Percentiles rank a stretch among this genome's conserved stretches.
Conservation (phyloP, 1,284 basidiomycete species). For the Moesziomyces sp. region DNA sequence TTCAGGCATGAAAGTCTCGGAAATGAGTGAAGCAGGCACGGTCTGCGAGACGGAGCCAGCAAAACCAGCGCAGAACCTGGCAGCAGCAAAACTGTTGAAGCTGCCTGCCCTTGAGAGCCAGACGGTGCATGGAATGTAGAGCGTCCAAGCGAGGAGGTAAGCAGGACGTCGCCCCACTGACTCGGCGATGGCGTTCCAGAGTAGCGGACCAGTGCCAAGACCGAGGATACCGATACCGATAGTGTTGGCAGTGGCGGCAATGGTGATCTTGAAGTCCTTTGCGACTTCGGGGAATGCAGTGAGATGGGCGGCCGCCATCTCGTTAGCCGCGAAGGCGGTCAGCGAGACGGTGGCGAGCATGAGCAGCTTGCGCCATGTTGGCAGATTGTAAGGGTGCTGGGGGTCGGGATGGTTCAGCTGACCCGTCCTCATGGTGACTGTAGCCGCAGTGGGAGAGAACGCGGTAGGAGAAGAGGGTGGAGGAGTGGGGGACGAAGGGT, state of each 20-base stretch:
- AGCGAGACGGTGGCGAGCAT: slow-evolving; percentile 60
- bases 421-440: slow-evolving; percentile 23
- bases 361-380: slow-evolving; percentile 58
- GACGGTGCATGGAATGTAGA: slow-evolving; percentile 66
- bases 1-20: slow-evolving; percentile 54
- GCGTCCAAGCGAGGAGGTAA: slow-evolving; percentile 65
- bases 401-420: slow-evolving; percentile 43
- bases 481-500: not conserved
- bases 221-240: slow-evolving; percentile 68
- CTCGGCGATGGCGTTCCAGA: slow-evolving; percentile 56
- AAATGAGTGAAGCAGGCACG: slow-evolving; percentile 45
- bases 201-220: slow-evolving; percentile 66
- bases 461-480: not conserved
- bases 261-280: slow-evolving; percentile 49
- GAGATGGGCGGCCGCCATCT: slow-evolving; percentile 54
- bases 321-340: slow-evolving; percentile 64
- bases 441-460: not conserved
- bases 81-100: slow-evolving; percentile 48
- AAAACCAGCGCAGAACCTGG: slow-evolving; percentile 53
- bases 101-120: slow-evolving; percentile 63
- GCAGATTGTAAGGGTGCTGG: slow-evolving; percentile 53
- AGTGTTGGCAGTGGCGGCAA: slow-evolving; percentile 63
- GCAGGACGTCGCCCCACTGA: slow-evolving; percentile 66
- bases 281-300: slow-evolving; percentile 56
- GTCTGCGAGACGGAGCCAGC: slow-evolving; percentile 33